Evolutionary conservation across 805 yeast species (phyloP), one percentile per base, ranked within the genome.

Genomic region (Priceomyces carsonii): DNA sequence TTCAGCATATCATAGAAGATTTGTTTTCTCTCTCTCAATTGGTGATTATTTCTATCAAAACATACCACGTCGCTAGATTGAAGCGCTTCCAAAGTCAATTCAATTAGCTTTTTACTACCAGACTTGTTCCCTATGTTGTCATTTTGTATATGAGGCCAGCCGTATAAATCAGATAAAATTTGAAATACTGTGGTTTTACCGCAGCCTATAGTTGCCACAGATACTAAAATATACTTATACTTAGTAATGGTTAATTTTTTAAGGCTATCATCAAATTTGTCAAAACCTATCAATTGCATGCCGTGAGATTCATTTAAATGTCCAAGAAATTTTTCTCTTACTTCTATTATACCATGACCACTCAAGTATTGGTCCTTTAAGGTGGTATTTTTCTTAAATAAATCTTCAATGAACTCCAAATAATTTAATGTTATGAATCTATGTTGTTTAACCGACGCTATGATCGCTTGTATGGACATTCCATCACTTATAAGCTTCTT

Each of bases 181-280:
- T 77, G 54, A 5, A 85, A 77, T 0, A 85, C 75, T 0, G 97
- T 88, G 0, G 97, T 89, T 54, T 93, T 93, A 6, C 99, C 99
- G 59, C 96, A 87, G 0, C 98, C 98, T 34, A 91, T 76, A 0
- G 95, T 88, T 0, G 97, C 89, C 3, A 90, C 78, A 0, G 98
- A 91, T 1, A 88, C 75, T 3, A 93, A 50, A 0, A 86, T 73
- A 52, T 77, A 83, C 45, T 80, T 81, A 69, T 64, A 1, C 18
- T 60, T 66, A 25, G 42, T 42, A 26, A 50, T 29, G 32, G 32
- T 21, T 26, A 40, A 32, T 26, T 39, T 29, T n/a, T 33, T 26
- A 23, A 42, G 6, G 26, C 42, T 32, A 22, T 58, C 48, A 31
- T 57, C 57, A 7, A 58, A 33, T 18, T 66, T 61, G 63, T 76